Evolutionary conservation across 352 stramenopile species (phyloP), one percentile per base, ranked within the genome.

Genomic region (Phytophthora fragariae): DNA sequence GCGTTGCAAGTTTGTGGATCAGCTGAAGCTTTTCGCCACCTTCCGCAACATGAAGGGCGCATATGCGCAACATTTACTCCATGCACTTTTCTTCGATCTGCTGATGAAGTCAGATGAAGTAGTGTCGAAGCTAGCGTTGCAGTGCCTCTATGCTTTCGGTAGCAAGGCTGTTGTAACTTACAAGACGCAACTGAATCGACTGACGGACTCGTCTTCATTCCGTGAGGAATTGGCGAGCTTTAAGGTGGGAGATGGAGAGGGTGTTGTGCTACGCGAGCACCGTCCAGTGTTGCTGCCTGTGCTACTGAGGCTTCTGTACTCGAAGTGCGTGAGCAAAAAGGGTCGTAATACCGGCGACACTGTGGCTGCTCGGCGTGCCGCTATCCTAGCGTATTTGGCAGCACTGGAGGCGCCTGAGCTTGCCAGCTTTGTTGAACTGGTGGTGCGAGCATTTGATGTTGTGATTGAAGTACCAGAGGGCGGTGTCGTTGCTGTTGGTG

Each of bases 221-320:
- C 88, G 94, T 19, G 92, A 98, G 67, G 91, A 97, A 73, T 79
- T 98, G 19, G 93, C 95, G 12, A 96, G 81, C 15, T 97, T 98
- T 72, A 92, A 92, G 61, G 85, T 98, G 65, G 84, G 83, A 27
- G 73, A 88, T 2, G 83, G 84, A n/a, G 80, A 87, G 1, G 83
- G 88, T 15, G 47, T 89, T 8, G 81, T 98, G 29, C 77, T 96
- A 21, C 78, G 77, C 5, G 91, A 97, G 53, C 94, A 98, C 61
- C 89, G 93, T 3, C 69, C 63, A 0, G 79, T 84, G 39, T 77
- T 98, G 8, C 41, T 98, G 5, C 94, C 93, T 7, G 84, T 98
- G 3, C 76, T 98, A 10, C 81, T 97, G 62, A 87, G 94, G 12
- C 49, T 98, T 39, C 62, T 98, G 55, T 98, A 97, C 76, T 93